phyloP scores from a whole-genome alignment of 2,329 filamentous ascomycete species.

The Volutella citrinella region DNA sequence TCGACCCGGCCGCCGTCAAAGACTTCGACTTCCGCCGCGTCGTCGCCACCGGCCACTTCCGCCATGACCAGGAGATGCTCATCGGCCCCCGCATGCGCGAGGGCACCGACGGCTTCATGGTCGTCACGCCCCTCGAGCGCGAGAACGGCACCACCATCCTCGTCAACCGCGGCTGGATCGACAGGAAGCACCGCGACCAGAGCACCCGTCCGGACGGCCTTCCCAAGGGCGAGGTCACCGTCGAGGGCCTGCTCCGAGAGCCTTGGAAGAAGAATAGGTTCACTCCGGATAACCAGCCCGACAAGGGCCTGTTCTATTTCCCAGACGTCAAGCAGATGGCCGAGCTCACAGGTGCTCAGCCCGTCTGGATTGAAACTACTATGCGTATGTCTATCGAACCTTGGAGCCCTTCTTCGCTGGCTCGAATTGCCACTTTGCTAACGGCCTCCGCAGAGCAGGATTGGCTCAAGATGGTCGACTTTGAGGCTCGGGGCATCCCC shows the following conservation, averaged over 20 bases:
- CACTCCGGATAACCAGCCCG: constrained; percentile 84
- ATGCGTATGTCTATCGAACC: constrained; percentile 61
- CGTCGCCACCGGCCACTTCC: constrained; percentile 66
- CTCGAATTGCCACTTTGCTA: constrained; percentile 7
- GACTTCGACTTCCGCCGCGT: constrained; percentile 94
- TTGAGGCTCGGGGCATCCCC: constrained; percentile 78
- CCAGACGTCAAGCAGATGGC: constrained; percentile 95
- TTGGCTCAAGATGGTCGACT: constrained; percentile 70
- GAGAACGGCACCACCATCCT: constrained; percentile 68
- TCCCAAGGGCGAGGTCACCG: constrained; percentile 66
- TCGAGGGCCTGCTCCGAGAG: constrained; percentile 82
- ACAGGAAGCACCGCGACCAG: constrained; percentile 68
- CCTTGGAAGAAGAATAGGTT: constrained; percentile 99
- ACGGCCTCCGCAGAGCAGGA: constrained; percentile 62
- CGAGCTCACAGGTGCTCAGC: constrained; percentile 71
- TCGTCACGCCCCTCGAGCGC: constrained; percentile 86
- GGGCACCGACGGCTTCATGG: constrained; percentile 85
- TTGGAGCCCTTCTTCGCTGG: neutral
- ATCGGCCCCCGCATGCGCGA: constrained; percentile 87
- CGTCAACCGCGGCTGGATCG: constrained; percentile 90
- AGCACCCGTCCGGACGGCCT: constrained; percentile 62
- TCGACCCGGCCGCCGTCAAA: constrained; percentile 77
- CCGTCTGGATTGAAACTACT: constrained; percentile 94
- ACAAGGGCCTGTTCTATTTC: constrained; percentile 87
- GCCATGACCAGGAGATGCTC: constrained; percentile 95